Evolutionary conservation across 805 yeast genomes (phyloP).

Genomic region (Brettanomyces bruxellensis): DNA sequence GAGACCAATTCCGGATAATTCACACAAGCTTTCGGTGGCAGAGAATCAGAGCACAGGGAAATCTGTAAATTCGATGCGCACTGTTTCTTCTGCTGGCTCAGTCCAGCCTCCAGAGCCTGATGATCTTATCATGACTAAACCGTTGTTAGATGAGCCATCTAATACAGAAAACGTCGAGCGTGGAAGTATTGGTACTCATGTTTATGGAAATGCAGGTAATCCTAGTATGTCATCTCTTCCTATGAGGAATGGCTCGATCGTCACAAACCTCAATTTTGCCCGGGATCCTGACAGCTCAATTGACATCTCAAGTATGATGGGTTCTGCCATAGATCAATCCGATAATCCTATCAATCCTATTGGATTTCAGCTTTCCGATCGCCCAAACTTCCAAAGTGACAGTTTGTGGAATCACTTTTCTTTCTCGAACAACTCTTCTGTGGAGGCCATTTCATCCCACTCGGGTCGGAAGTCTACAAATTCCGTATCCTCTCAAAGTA

Average conservation of each 20-base stretch:
- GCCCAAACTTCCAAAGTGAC: constrained; percentile 1
- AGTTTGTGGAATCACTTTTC: no score
- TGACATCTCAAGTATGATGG: constrained; percentile 17
- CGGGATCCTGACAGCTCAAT: constrained; percentile 12
- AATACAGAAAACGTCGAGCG: not conserved
- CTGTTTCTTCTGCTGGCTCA: not conserved
- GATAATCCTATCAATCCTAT: not conserved
- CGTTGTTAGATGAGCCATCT: not conserved
- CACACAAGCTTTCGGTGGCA: not conserved
- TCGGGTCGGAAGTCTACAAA: no score
- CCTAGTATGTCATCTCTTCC: not conserved
- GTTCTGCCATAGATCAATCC: constrained; percentile 7
- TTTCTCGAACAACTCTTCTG: no score
- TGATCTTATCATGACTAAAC: not conserved
- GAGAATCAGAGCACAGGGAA: not conserved
- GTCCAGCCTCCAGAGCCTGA: not conserved
- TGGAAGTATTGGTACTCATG: not conserved
- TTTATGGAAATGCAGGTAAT: not conserved
- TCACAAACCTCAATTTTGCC: not conserved
- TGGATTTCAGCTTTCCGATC: not conserved
- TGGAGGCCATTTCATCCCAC: no score
- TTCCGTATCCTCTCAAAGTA: no score
- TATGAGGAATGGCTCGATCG: constrained; percentile 1
- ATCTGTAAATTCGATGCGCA: not conserved
- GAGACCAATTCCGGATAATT: not conserved